Conservation (phyloP, 352 stramenopile species). For the Globisporangium echinulatum region DNA sequence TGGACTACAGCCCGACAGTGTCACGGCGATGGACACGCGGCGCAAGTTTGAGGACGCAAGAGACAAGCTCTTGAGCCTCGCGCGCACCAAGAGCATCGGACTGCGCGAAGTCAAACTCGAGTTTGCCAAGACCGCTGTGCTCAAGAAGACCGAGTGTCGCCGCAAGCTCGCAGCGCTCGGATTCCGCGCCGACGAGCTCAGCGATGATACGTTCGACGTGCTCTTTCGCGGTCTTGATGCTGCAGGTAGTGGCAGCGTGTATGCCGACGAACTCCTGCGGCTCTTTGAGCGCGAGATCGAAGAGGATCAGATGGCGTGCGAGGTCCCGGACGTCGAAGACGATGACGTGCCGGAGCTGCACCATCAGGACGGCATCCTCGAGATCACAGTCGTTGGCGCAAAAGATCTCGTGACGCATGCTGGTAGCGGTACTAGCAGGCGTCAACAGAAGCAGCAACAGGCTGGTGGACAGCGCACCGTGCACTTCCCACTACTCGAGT, state of each 20-base stretch:
- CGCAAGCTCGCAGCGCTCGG: slow-evolving; percentile 55
- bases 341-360: slow-evolving; percentile 60
- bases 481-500: slow-evolving; percentile 27
- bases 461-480: slow-evolving; percentile 19
- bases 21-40: slow-evolving; percentile 33
- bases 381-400: slow-evolving; percentile 47
- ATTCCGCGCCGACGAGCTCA: slow-evolving; percentile 61
- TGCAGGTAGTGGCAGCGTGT: slow-evolving; percentile 29
- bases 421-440: neutral
- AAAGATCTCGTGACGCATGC: slow-evolving; percentile 35
- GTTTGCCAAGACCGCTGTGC: slow-evolving; percentile 42
- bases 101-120: slow-evolving; percentile 58
- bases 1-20: slow-evolving; percentile 20
- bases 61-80: slow-evolving; percentile 57
- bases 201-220: slow-evolving; percentile 62
- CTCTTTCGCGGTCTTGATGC: slow-evolving; percentile 52
- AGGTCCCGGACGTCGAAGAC: slow-evolving; percentile 74
- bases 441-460: neutral
- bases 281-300: slow-evolving; percentile 68
- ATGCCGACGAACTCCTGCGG: slow-evolving; percentile 41
- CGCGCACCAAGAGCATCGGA: slow-evolving; percentile 58
- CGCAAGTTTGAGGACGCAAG: slow-evolving; percentile 67
- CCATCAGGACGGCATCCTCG: slow-evolving; percentile 61
- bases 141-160: slow-evolving; percentile 53
- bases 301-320: slow-evolving; percentile 65